These are phyloP conservation scores for Microcyclospora pomicola DNA, from an alignment of 2,329 filamentous ascomycete species.

Conservation along the genomic window DNA sequence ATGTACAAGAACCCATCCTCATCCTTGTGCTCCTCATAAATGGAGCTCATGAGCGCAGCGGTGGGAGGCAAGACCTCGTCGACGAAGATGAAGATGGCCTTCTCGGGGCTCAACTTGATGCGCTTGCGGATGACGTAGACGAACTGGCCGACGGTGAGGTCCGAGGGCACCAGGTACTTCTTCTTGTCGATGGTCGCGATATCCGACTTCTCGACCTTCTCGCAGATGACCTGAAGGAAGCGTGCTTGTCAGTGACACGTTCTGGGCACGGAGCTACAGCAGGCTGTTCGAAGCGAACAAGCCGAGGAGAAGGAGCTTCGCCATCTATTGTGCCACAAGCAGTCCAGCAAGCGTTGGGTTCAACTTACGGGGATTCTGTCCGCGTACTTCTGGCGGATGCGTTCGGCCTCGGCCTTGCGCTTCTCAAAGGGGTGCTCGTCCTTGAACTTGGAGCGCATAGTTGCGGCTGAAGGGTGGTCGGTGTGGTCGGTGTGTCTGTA, in stretches of 20 bases:
- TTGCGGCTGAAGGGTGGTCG: conserved; percentile 30
- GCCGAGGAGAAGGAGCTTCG: not conserved
- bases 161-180: conserved; percentile 96
- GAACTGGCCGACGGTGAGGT: conserved; percentile 97
- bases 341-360: conserved; percentile 1
- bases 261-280: too few species aligned
- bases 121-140: conserved; percentile 99
- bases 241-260: conserved; percentile 1
- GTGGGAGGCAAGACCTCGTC: conserved; percentile 95
- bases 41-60: conserved; percentile 95
- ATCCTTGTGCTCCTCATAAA: conserved; percentile 97
- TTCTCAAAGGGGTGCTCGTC: conserved; percentile 99
- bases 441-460: conserved; percentile 99
- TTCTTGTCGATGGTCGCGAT: conserved; percentile 99
- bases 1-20: conserved; percentile 91
- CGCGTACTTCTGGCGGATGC: conserved; percentile 96
- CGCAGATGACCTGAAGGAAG: conserved; percentile 73
- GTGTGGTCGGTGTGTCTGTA: conserved; percentile 3
- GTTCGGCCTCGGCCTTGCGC: conserved; percentile 99
- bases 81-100: conserved; percentile 99
- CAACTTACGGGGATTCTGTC: conserved; percentile 89
- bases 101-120: conserved; percentile 98
- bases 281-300: not conserved
- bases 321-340: not conserved
- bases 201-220: conserved; percentile 98